Base-by-base conservation (phyloP, 768 basidiomycete species). In the Kondoa subrosea region DNA sequence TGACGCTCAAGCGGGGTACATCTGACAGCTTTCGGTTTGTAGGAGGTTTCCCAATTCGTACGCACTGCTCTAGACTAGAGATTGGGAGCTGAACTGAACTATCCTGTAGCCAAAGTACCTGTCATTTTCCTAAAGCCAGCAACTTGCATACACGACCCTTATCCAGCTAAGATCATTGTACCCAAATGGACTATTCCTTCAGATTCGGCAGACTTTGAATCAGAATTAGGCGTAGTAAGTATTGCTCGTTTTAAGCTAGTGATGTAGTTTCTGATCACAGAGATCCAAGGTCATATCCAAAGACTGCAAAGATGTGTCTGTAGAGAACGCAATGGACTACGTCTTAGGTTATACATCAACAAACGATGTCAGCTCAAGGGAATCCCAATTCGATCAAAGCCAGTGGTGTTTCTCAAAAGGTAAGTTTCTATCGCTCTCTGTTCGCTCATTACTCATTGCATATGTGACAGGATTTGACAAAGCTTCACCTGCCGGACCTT, bases 321-420 rank as follows among this genome's bases (percentile, higher is more conserved):
- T 79, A 68, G 72, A 67, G 1, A 72, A 78, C 2, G 79, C 79
- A 4, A 66, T 78, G 61, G 74, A 77, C 21, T 78, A 78, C 64
- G 73, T 79, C 1, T 69, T 77, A 0, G 78, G 78, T 58, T 79
- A 68, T 32, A 63, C 61, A 31, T 27, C 33, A 16, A 33, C 61
- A 17, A 27, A 63, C 16, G 61, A 63, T 31, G 61, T 63, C 29
- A 63, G 58, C 58, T 25, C 58, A 14, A 25, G 30, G 29, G 61
- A 31, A 8, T 50, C 40, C 40, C 40, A 50, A 50, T 50, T 50
- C 40, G 40, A 50, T 21, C 40, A 50, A 50, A 50, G 40, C 40
- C 40, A 50, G 21, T 50, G 40, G 40, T 50, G 40, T 21, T 50
- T 8, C 21, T 50, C 40, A 21, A 50, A 50, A 50, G 40, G 40